Conservation (phyloP, 2,329 filamentous ascomycete species). For the Emericellopsis cladophorae region DNA sequence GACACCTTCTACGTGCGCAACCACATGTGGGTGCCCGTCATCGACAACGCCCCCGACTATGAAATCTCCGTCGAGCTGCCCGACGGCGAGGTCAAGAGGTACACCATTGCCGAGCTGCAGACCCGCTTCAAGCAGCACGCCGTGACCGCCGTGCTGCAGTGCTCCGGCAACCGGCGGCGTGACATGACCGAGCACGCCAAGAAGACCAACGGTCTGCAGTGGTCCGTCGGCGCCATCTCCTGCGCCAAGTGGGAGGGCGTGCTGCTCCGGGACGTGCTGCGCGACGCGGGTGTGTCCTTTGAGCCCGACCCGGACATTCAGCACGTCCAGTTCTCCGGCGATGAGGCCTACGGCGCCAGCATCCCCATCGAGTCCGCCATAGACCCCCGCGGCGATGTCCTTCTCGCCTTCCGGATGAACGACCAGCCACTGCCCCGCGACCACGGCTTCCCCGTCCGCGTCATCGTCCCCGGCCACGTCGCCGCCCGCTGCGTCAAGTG, state of each 20-base stretch:
- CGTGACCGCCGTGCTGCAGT: conserved; percentile 44
- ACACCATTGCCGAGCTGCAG: conserved; percentile 41
- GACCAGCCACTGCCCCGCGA: conserved; percentile 32
- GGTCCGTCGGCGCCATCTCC: conserved; percentile 32
- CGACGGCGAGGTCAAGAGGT: conserved; percentile 37
- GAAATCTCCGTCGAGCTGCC: conserved; percentile 39
- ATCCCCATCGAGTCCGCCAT: conserved; percentile 26
- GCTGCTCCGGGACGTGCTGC: conserved; percentile 27
- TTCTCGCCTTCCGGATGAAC: conserved; percentile 40
- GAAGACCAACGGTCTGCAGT: conserved; percentile 23
- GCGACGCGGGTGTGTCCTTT: conserved; percentile 20
- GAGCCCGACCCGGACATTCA: conserved; percentile 11
- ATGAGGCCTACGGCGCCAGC: conserved; percentile 27
- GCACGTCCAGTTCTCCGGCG: conserved; percentile 22
- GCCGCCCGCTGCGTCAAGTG: conserved; percentile 39
- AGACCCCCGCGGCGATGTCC: conserved; percentile 30
- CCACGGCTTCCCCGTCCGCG: conserved; percentile 35
- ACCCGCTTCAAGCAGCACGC: conserved; percentile 33
- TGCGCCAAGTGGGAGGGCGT: conserved; percentile 33
- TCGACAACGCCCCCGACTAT: conserved; percentile 19
- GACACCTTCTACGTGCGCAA: conserved; percentile 8
- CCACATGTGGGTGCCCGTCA: conserved; percentile 1
- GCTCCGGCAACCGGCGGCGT: conserved; percentile 44
- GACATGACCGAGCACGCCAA: conserved; percentile 35
- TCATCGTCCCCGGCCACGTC: conserved; percentile 33